Evolutionary conservation across 2,329 filamentous ascomycete genomes (phyloP).

Genomic region (Penicillium olsonii): DNA sequence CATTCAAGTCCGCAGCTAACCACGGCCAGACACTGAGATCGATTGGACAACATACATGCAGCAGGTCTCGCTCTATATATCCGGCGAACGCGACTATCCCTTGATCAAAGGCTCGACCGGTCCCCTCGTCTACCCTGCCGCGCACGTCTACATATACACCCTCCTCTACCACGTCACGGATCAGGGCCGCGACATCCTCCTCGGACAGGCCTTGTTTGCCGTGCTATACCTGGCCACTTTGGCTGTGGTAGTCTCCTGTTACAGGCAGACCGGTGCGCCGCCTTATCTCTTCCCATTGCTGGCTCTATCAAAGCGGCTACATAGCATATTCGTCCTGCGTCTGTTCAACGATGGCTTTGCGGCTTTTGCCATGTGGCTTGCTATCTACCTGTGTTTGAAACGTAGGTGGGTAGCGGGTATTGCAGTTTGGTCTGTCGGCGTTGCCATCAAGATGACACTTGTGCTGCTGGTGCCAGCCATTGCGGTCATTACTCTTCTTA

Average conservation of each 20-base stretch:
- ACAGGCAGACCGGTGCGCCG: slow-evolving; percentile 58
- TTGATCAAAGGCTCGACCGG: slow-evolving; percentile 85
- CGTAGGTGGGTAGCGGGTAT: slow-evolving; percentile 72
- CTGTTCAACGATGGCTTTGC: slow-evolving; percentile 97
- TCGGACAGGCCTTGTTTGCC: slow-evolving; percentile 84
- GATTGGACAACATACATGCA: slow-evolving; percentile 98
- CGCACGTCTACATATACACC: slow-evolving; percentile 89
- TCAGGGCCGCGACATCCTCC: slow-evolving; percentile 70
- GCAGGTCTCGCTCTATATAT: slow-evolving; percentile 76
- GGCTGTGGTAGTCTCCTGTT: slow-evolving; percentile 77
- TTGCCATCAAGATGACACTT: slow-evolving; percentile 95
- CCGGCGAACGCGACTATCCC: slow-evolving; percentile 85
- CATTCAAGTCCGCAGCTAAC: slow-evolving; percentile 15
- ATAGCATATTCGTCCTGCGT: slow-evolving; percentile 88
- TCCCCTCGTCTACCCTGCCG: slow-evolving; percentile 91
- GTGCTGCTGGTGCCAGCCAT: slow-evolving; percentile 81
- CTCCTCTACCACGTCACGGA: slow-evolving; percentile 76
- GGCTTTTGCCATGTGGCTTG: slow-evolving; percentile 75
- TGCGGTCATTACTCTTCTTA: slow-evolving; percentile 73
- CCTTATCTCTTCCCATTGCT: slow-evolving; percentile 86
- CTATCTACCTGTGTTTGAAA: slow-evolving; percentile 77
- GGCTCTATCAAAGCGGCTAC: slow-evolving; percentile 84
- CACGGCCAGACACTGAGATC: slow-evolving; percentile 81
- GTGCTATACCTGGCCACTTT: slow-evolving; percentile 76
- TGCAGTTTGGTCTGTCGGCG: slow-evolving; percentile 71